Evolutionary conservation across 495 filamentous ascomycete species (phyloP), one percentile per base, ranked within the genome.

Genomic region (Sphaerosporella brunnea): DNA sequence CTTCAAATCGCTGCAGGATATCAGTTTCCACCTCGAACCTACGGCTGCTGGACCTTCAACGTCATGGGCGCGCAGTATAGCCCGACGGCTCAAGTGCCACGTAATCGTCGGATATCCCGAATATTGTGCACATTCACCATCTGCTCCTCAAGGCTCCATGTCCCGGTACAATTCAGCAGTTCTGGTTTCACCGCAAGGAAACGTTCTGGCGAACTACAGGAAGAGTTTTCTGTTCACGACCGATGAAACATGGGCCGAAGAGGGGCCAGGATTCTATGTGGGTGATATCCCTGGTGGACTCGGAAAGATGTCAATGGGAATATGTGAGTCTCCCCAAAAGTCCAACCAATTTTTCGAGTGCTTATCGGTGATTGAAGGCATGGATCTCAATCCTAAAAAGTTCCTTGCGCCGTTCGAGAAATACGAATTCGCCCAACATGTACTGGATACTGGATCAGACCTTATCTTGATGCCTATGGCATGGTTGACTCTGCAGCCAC

Each of bases 31-130:
- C 59, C 73, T 93, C n/a, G 90, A 97, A 61, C 77, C 76, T 16
- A 78, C 73, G 13, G 73, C 75, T 2, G 61, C 75, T 0, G 90
- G 90, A 1, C 74, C 76, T 28, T 82, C 77, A 35, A 77, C 82
- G 2, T 58, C 72, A 36, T 97, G 90, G 90, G 90, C 90, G 1
- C 70, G 73, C 23, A 70, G 71, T 19, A 80, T 72, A 4, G 90
- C 90, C 15, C 63, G 69, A 46, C 78, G 75, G 43, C 69, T 85
- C 49, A 65, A 72, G 13, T 94, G 87, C 63, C 72, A 75, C 51
- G 84, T 95, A n/a, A 80, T 76, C 20, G 78, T 86, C 4, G 88
- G 90, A 9, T 97, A 96, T 56, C 86, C 90, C 0, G 90, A 97
- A 62, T 71, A 62, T 52, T 69, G 62, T 18, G 66, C 72, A 52